Base-by-base conservation (phyloP, 2,329 filamentous ascomycete genomes). In the Xylaria sp. region DNA sequence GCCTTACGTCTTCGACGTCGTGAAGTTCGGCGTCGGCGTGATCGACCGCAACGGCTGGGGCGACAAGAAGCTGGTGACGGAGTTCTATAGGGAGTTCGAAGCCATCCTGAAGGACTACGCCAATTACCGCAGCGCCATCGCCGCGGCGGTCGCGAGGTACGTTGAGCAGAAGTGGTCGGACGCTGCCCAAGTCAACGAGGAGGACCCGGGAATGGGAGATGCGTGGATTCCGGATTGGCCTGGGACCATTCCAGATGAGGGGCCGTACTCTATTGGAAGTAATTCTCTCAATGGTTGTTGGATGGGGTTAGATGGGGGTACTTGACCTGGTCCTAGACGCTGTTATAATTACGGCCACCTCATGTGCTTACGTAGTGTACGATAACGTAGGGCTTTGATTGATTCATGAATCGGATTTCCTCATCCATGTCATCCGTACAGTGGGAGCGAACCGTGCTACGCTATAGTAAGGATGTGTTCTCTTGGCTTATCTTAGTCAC, bases 31-130 rank as follows among this genome's bases (percentile, higher is more conserved):
- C 12, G 13, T 70, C 3, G 2, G 47, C 8, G 21, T 27, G 18
- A 62, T 71, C 9, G 55, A 18, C 4, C 44, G n/a, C 5, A 23
- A 63, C 29, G 27, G 5, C 6, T 69, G 54, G 50, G 23, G 48
- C 0, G 55, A 60, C 25, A 55, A 48, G 27, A 44, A 55, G 21
- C 63, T 72, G 21, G 32, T 59, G 4, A 13, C 10, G 6, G 62
- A 69, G 42, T 73, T 72, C 57, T 60, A 68, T 27, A 4, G 23
- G 3, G 68, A 69, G 35, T 72, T 70, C 21, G 63, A 62, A n/a
- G 35, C 13, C 27, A 69, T 69, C 10, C 37, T 69, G 48, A 35
- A 67, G 9, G 23, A 63, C 25, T 47, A 54, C 10, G 25, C 16
- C 5, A n/a, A 47, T 3, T 54, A 66, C 29, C 16, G 55, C n/a